These are phyloP conservation scores for Dioszegia crocea DNA, from an alignment of 768 basidiomycete genomes.

Conservation along the genomic window DNA sequence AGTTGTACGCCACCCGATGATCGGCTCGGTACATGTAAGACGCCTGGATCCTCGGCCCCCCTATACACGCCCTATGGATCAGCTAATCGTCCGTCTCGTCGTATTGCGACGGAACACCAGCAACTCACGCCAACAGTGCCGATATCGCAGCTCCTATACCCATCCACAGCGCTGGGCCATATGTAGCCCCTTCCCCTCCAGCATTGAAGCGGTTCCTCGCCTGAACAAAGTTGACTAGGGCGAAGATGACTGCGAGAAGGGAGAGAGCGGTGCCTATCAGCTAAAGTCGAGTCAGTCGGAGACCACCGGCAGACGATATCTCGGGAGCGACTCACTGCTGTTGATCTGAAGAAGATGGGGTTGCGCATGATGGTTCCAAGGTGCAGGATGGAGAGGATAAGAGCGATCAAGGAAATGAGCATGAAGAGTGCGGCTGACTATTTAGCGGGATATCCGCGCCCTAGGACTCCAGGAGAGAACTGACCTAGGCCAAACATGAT, in stretches of 20 bases:
- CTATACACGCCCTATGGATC: slow-evolving; percentile 10
- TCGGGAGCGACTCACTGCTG: slow-evolving; percentile 29
- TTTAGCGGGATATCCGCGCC: background rate
- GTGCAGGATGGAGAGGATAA: slow-evolving; percentile 24
- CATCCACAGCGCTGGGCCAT: slow-evolving; percentile 37
- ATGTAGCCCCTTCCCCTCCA: slow-evolving; percentile 8
- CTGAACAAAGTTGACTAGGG: slow-evolving; percentile 24
- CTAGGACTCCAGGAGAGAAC: slow-evolving; percentile 5
- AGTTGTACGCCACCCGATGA: slow-evolving; percentile 25
- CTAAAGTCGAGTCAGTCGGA: slow-evolving; percentile 7
- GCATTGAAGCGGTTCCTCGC: slow-evolving; percentile 21
- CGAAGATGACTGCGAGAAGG: slow-evolving; percentile 27
- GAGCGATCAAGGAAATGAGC: slow-evolving; percentile 22
- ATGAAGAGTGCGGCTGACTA: slow-evolving; percentile 25
- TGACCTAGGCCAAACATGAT: slow-evolving; percentile 30
- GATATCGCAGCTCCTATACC: slow-evolving; percentile 23
- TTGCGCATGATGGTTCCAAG: slow-evolving; percentile 29
- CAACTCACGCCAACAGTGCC: slow-evolving; percentile 27
- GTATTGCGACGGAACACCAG: too few species aligned
- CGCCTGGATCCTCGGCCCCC: slow-evolving; percentile 30
- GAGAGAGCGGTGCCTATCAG: slow-evolving; percentile 21
- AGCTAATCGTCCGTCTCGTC: too few species aligned
- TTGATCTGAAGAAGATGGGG: slow-evolving; percentile 30
- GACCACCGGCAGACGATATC: too few species aligned
- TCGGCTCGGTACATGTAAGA: slow-evolving; percentile 36